Evolutionary conservation across 345 rosid genomes (phyloP), one percentile per base, ranked within the genome.

Genomic region (Aquilaria yunnanensis): DNA sequence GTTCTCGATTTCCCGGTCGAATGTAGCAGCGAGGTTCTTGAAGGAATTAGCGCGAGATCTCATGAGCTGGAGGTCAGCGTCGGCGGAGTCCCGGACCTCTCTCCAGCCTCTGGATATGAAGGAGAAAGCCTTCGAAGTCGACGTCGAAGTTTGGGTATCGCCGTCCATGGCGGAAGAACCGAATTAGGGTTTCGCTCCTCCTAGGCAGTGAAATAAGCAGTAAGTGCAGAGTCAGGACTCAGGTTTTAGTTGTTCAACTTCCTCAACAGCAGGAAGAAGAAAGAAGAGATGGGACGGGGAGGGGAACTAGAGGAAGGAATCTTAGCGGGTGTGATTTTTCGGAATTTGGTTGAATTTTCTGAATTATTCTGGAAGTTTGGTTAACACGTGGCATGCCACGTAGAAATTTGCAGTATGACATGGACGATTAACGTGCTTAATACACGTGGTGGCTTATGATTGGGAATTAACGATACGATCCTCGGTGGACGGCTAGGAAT

Each of bases 71-170:
- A 94, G 72, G 73, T 94, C 97, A 57, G 97, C 99, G 73, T 83
- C 97, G 2, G 99, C 95, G 10, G 97, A 94, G 71, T 90, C 86
- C 2, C 87, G 80, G 48, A 94, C 99, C 72, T 90, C 99, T 31
- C 87, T 77, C 97, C 92, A 94, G 32, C 99, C 92, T 74, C 75
- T 86, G 11, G 97, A 86, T 1, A 93, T 62, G 65, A 90, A 82
- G 12, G 97, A 86, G 62, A 94, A 86, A 50, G 97, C 88, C 62
- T 63, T 83, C 47, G 85, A 70, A 52, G 77, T 64, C 68, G 84
- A 68, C 45, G 82, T 60, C 55, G 88, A 61, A 9, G 70, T 57
- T 56, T 60, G 76, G 47, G 52, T 46, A 37, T 67, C 83, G 67
- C 68, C 68, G 1, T 68, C 78, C 93, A 92, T 85, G 65, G 69